phyloP scores from a whole-genome alignment of 139 green algal genomes.

The Chloropicon primus region DNA sequence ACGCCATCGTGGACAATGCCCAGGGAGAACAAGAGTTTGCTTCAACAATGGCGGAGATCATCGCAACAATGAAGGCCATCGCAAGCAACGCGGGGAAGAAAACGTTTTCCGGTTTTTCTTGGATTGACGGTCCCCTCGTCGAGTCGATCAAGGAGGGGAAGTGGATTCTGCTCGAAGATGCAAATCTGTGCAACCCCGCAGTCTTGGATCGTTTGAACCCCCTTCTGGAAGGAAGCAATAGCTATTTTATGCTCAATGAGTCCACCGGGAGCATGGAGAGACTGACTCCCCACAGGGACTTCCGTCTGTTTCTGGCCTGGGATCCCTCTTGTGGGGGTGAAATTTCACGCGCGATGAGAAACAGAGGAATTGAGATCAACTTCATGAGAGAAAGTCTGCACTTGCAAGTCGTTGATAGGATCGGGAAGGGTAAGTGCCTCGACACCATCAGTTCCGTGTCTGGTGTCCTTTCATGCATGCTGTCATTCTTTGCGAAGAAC shows the following conservation, averaged over 20 bases:
- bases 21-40: no score
- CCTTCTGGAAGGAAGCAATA: conserved; percentile 74
- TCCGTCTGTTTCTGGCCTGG: conserved; percentile 83
- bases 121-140: conserved; percentile 87
- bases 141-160: conserved; percentile 60
- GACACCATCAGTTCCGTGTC: no score
- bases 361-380: conserved; percentile 86
- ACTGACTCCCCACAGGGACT: conserved; percentile 71
- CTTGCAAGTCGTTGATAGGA: neutral
- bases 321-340: conserved; percentile 74
- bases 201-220: conserved; percentile 95
- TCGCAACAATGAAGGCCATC: neutral
- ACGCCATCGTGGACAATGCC: neutral
- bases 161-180: conserved; percentile 94
- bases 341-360: conserved; percentile 93
- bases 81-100: neutral
- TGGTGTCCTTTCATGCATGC: neutral
- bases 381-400: neutral
- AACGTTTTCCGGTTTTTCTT: conserved; percentile 22
- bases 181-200: conserved; percentile 88
- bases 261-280: conserved; percentile 34
- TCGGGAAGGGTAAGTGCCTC: neutral
- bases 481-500: neutral
- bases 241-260: conserved; percentile 80
- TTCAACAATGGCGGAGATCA: neutral